A percentile compares a stretch with the other conserved stretches of the same genome.
Evolutionary conservation across 768 basidiomycete species (phyloP).

Genomic region (Myochromella boudieri): DNA sequence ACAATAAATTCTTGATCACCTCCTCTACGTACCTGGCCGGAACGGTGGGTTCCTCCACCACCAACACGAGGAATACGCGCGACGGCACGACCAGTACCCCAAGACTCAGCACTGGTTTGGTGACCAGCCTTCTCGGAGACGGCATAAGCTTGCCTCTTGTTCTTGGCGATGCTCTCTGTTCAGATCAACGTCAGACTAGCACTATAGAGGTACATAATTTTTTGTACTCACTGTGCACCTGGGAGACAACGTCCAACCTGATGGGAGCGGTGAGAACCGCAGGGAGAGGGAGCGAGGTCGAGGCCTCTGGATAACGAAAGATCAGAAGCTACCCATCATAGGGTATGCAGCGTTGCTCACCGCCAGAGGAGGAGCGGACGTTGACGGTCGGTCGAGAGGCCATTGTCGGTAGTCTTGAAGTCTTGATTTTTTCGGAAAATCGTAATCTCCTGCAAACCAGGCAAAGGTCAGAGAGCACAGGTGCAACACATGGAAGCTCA

Average conservation of each 20-base stretch:
- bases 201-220: background rate
- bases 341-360: slow-evolving; percentile 34
- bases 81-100: slow-evolving; percentile 99
- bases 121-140: slow-evolving; percentile 98
- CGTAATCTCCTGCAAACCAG: too few relatives aligned
- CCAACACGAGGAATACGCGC: slow-evolving; percentile 99
- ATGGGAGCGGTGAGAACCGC: slow-evolving; percentile 98
- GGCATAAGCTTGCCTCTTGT: slow-evolving; percentile 95
- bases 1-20: background rate
- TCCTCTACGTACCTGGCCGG: slow-evolving; percentile 73
- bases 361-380: slow-evolving; percentile 76
- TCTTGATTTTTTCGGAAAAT: slow-evolving; percentile 28
- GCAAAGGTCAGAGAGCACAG: too few relatives aligned
- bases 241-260: slow-evolving; percentile 96
- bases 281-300: slow-evolving; percentile 87
- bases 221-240: slow-evolving; percentile 90
- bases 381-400: slow-evolving; percentile 91
- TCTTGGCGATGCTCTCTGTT: slow-evolving; percentile 95
- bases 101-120: slow-evolving; percentile 98
- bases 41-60: slow-evolving; percentile 97
- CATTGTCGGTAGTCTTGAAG: slow-evolving; percentile 63
- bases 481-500: too few relatives aligned
- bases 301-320: slow-evolving; percentile 56
- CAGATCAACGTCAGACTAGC: background rate
- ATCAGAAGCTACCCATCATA: slow-evolving; percentile 14